phyloP scores from a whole-genome alignment of 768 basidiomycete genomes.

The Auricularia sp. region DNA sequence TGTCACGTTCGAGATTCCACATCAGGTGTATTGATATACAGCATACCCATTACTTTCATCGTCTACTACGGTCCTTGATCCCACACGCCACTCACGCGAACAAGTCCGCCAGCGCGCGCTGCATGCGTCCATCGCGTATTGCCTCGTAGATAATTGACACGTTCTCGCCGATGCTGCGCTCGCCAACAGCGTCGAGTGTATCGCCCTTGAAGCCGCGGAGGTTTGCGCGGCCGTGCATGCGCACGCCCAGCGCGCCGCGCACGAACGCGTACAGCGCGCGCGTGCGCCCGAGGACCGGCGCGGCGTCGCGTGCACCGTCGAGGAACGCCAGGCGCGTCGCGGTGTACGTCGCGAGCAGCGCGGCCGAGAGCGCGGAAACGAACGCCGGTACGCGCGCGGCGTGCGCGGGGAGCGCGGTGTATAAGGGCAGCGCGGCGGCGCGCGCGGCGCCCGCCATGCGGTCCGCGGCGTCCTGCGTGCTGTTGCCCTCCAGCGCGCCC shows the following conservation, averaged over 20 bases:
- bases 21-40: too few species aligned
- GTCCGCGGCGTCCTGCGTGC: slow-evolving; percentile 57
- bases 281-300: slow-evolving; percentile 55
- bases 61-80: too few species aligned
- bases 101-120: slow-evolving; percentile 43
- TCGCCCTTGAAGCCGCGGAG: slow-evolving; percentile 27
- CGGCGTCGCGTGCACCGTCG: slow-evolving; percentile 53
- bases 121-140: slow-evolving; percentile 62
- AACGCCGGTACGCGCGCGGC: slow-evolving; percentile 17
- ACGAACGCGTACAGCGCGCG: slow-evolving; percentile 70
- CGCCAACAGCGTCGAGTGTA: slow-evolving; percentile 52
- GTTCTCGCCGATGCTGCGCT: slow-evolving; percentile 59
- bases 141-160: slow-evolving; percentile 72
- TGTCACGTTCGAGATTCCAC: too few species aligned
- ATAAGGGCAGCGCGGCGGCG: slow-evolving; percentile 53
- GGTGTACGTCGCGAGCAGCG: slow-evolving; percentile 6
- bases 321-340: slow-evolving; percentile 46
- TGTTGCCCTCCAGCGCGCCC: slow-evolving; percentile 51
- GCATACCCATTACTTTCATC: too few species aligned
- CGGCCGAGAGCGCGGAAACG: slow-evolving; percentile 13
- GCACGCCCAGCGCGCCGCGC: slow-evolving; percentile 57
- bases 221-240: slow-evolving; percentile 75
- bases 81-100: slow-evolving; percentile 22
- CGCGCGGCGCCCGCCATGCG: slow-evolving; percentile 67
- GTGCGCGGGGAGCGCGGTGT: slow-evolving; percentile 38